Evolutionary conservation across 2,329 filamentous ascomycete genomes (phyloP).

Genomic region (Pseudogymnoascus sp.): DNA sequence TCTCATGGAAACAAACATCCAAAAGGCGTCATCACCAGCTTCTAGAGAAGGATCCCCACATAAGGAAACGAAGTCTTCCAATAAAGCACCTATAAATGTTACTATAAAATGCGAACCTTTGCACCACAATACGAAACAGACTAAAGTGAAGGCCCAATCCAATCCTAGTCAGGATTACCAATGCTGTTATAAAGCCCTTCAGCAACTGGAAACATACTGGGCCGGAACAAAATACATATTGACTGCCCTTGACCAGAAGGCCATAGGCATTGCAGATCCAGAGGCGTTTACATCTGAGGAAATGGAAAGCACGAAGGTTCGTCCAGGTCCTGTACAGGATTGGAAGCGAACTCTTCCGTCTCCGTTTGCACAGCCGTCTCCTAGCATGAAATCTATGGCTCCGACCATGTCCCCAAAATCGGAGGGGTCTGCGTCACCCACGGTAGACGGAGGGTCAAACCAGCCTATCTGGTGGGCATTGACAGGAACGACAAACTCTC

Average conservation of each 20-base stretch:
- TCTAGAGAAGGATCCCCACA: conserved; percentile 42
- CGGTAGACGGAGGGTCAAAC: conserved; percentile 33
- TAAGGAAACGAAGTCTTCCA: conserved; percentile 8
- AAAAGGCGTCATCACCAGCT: conserved; percentile 55
- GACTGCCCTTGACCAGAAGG: conserved; percentile 77
- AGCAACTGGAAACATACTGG: conserved; percentile 78
- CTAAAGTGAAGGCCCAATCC: background rate
- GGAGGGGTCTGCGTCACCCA: conserved; percentile 38
- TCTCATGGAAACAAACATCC: conserved; percentile 69
- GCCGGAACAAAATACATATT: conserved; percentile 80
- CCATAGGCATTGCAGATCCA: conserved; percentile 73
- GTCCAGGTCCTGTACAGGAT: conserved; percentile 32
- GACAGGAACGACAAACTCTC: conserved; percentile 80
- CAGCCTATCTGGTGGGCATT: conserved; percentile 72
- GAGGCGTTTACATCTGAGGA: conserved; percentile 63
- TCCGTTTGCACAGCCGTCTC: conserved; percentile 17
- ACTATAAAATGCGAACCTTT: conserved; percentile 18
- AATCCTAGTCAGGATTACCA: conserved; percentile 46
- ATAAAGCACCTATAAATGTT: conserved; percentile 16
- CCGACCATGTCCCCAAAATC: conserved; percentile 31
- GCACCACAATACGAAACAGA: conserved; percentile 21
- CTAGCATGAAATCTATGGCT: conserved; percentile 26
- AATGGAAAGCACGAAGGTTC: conserved; percentile 59
- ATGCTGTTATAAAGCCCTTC: conserved; percentile 72
- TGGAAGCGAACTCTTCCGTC: conserved; percentile 23